Evolutionary conservation across 371 early-diverging fungal genomes (phyloP), one percentile per base, ranked within the genome.

Genomic region (Vairimorpha apis): DNA sequence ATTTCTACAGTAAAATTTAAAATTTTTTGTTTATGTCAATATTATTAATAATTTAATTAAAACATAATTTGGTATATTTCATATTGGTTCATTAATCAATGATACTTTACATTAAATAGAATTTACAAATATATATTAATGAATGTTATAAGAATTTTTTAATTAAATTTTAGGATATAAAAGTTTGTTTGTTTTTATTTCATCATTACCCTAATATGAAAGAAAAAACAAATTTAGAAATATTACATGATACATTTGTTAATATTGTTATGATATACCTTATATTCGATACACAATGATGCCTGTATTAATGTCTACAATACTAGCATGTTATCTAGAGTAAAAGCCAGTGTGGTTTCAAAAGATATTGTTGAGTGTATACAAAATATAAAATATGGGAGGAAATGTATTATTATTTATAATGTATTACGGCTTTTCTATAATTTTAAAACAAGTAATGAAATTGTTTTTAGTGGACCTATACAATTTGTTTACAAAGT

Each of bases 401-500:
- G 10, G 1, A 12, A 60, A 35, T 25, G 35, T 60, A 3, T 35
- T 60, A 4, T 35, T 35, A 18, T 60, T 13, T 37, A 35, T 32
- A 12, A 21, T 60, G 21, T 60, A 16, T 25, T 60, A 23, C 2
- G 3, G 18, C 5, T 32, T 18, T 14, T 58, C 33, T 25, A 60
- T 56, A 14, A n/a, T 77, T 14, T 59, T 75, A 14, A 67, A n/a
- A 30, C 69, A 82, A 58, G 4, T 82, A 68, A 67, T 5, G 75
- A 60, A 27, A 74, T 69, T 33, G 64, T 76, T 16, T 70, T 82
- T 44, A 65, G 60, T 30, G 49, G 67, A 13, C 55, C 78, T 5
- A 49, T 82, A 18, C 79, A 79, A 38, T 51, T 32, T 43, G 73
- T 68, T 0, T 82, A 70, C 45, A 69, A 76, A 60, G 33, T 53